These are phyloP conservation scores for Stereocaulon alpinum DNA, from an alignment of 495 filamentous ascomycete species.

Conservation along the genomic window DNA sequence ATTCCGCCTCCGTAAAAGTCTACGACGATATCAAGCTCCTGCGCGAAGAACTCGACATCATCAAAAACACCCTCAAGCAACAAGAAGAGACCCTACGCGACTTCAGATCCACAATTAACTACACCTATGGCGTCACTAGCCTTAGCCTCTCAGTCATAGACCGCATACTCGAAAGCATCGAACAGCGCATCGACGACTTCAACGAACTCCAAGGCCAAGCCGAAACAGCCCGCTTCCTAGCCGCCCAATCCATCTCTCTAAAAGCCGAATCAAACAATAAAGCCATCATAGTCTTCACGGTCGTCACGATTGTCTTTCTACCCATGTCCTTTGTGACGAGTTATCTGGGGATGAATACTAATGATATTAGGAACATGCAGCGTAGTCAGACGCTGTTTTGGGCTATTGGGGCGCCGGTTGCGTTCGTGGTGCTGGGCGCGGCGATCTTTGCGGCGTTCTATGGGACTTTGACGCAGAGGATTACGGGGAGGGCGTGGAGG, in stretches of 20 bases:
- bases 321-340: conserved; percentile 32
- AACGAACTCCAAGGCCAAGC: conserved; percentile 20
- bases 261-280: conserved; percentile 16
- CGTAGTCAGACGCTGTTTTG: conserved; percentile 39
- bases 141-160: conserved; percentile 10
- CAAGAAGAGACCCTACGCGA: conserved; percentile 12
- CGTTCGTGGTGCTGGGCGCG: conserved; percentile 24
- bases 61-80: conserved; percentile 23
- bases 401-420: conserved; percentile 37
- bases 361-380: conserved; percentile 41
- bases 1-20: conserved; percentile 17
- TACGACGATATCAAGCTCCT: conserved; percentile 30
- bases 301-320: conserved; percentile 39
- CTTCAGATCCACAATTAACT: conserved; percentile 11
- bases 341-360: conserved; percentile 39
- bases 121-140: conserved; percentile 12
- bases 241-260: conserved; percentile 14
- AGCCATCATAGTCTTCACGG: conserved; percentile 31
- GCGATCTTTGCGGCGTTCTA: conserved; percentile 21
- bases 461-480: conserved; percentile 5
- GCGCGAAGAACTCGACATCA: conserved; percentile 31
- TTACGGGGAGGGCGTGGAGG: conserved; percentile 4
- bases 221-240: conserved; percentile 10
- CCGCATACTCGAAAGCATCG: conserved; percentile 11
- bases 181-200: conserved; percentile 12